Base-by-base conservation (phyloP, 495 filamentous ascomycete species). In the Alectoria sarmentosa region DNA sequence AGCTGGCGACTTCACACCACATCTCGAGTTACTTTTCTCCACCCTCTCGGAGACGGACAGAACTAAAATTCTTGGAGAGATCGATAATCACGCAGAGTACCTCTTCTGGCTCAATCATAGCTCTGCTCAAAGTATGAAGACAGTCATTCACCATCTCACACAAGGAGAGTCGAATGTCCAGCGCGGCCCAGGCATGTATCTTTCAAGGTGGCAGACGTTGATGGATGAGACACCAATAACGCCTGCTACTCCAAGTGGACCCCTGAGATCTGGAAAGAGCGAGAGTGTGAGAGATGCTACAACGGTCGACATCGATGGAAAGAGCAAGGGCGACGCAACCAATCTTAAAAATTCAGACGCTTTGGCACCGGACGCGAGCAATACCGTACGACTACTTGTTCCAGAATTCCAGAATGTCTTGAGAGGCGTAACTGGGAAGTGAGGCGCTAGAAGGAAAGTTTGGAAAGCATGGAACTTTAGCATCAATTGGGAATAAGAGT, bases 131-230 rank as follows among this genome's bases (percentile, higher is more conserved):
- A 79, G 79, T 23, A 78, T 86, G 71, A 68, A 69, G 28, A 54
- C 68, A 23, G 70, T 77, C 60, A 68, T 76, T 17, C 23, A 14
- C 26, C 57, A 64, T 57, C 62, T 62, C 56, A 42, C 46, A 36
- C 41, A n/a, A 68, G 67, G 57, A 69, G 71, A 36, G 39, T 63
- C 64, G 75, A 52, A 65, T 32, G 65, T 55, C 23, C 46, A 17
- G 21, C 73, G 75, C 14, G 85, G 85, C 1, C 86, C 87, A 14
- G 87, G 86, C 0, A 81, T 84, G 58, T 90, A 83, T 68, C 77
- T 88, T 48, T 75, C 78, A 0, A 77, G 82, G 46, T 90, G 87
- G 87, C 82, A 88, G 70, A 68, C 78, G 23, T 74, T 88, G 11
- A 75, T 90, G 32, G 82, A 90, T 68, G 70, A 74, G 10, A 86